phyloP scores from a whole-genome alignment of 2,329 filamentous ascomycete species.

The Leptographium flavum region DNA sequence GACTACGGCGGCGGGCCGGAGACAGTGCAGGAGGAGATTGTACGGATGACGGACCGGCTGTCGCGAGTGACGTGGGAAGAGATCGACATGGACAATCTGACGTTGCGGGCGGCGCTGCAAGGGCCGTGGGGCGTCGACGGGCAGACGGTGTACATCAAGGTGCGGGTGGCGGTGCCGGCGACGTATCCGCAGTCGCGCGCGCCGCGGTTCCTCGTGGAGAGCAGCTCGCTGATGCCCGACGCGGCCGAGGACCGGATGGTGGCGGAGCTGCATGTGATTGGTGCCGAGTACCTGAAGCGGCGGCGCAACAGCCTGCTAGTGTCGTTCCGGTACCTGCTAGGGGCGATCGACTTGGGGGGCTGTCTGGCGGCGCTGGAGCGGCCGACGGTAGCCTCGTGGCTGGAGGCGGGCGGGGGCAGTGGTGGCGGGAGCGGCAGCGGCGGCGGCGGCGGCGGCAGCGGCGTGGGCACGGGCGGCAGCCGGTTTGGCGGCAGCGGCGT shows the following conservation, averaged over 20 bases:
- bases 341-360: slow-evolving; percentile 45
- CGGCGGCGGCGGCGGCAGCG: background rate
- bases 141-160: slow-evolving; percentile 46
- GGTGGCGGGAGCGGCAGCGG: background rate
- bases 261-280: slow-evolving; percentile 41
- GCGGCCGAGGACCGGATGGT: slow-evolving; percentile 38
- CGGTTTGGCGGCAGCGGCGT: slow-evolving; percentile 34
- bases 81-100: slow-evolving; percentile 47
- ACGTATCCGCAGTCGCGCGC: slow-evolving; percentile 43
- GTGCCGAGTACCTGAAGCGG: slow-evolving; percentile 37
- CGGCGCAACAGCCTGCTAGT: slow-evolving; percentile 49
- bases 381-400: slow-evolving; percentile 46
- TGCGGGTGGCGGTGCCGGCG: slow-evolving; percentile 44
- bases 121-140: slow-evolving; percentile 47
- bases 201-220: slow-evolving; percentile 46
- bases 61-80: slow-evolving; percentile 51
- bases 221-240: slow-evolving; percentile 46
- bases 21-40: slow-evolving; percentile 48
- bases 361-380: slow-evolving; percentile 46
- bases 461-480: background rate
- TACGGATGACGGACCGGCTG: slow-evolving; percentile 46
- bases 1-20: slow-evolving; percentile 44
- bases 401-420: slow-evolving; percentile 16
- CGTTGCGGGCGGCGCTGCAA: slow-evolving; percentile 44
- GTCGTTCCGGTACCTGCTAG: slow-evolving; percentile 47